Conservation (phyloP, 108 stramenopile genomes). For the Aurantiochytrium sp. region DNA sequence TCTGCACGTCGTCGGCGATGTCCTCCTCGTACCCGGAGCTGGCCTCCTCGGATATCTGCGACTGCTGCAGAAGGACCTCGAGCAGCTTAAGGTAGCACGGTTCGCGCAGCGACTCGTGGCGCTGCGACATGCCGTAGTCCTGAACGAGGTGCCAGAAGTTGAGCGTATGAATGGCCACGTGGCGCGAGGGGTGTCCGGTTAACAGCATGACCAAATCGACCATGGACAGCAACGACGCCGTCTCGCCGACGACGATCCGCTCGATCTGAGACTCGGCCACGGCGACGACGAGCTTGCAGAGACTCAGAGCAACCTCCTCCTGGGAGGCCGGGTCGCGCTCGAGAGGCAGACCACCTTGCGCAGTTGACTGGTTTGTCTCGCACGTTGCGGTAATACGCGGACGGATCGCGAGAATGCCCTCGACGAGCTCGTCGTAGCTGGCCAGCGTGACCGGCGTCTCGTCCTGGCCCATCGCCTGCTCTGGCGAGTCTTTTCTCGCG, state of each 20-base stretch:
- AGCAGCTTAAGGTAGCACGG: slow-evolving; percentile 1
- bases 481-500: neutral
- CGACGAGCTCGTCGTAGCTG: neutral
- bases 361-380: neutral
- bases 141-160: neutral
- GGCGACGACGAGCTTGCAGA: neutral
- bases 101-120: slow-evolving; percentile 12
- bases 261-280: neutral
- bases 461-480: neutral
- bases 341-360: neutral
- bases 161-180: neutral
- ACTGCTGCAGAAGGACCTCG: slow-evolving; percentile 1
- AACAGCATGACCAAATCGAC: neutral
- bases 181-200: neutral
- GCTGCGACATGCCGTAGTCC: neutral
- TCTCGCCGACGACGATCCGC: neutral
- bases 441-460: neutral
- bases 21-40: neutral
- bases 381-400: neutral
- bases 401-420: neutral
- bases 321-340: neutral
- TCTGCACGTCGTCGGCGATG: neutral
- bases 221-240: neutral
- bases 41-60: neutral
- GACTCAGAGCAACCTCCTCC: neutral